Evolutionary conservation across 2,329 filamentous ascomycete genomes (phyloP).

Genomic region (Hysterium pulicare): DNA sequence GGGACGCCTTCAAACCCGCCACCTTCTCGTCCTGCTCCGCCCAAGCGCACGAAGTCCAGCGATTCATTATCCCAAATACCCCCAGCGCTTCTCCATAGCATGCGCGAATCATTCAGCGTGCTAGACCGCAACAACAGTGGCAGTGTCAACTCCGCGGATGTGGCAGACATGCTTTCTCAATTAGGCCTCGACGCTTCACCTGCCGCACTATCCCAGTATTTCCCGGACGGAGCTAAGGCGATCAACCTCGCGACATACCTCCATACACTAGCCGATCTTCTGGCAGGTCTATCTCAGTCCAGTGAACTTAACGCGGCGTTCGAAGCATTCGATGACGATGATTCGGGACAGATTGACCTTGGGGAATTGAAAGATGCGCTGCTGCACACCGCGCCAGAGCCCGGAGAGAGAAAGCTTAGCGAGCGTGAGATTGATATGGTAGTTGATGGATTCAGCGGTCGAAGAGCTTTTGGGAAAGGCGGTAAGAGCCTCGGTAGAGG

Average conservation of each 20-base stretch:
- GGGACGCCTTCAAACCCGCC: conserved; percentile 37
- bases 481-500: conserved; percentile 54
- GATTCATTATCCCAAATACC: conserved; percentile 66
- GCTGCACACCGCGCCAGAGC: conserved; percentile 74
- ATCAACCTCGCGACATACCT: conserved; percentile 84
- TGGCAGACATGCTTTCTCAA: conserved; percentile 82
- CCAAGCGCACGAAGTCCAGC: conserved; percentile 21
- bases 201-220: conserved; percentile 74
- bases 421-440: conserved; percentile 74
- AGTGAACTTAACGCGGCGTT: conserved; percentile 85
- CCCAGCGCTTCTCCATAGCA: conserved; percentile 75
- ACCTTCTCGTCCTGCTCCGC: conserved; percentile 21
- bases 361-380: conserved; percentile 78
- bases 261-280: conserved; percentile 70
- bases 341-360: conserved; percentile 88
- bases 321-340: conserved; percentile 91
- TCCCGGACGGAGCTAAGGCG: conserved; percentile 68
- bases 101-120: conserved; percentile 91
- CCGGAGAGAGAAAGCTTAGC: conserved; percentile 30
- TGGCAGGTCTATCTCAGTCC: conserved; percentile 71
- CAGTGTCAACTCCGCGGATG: conserved; percentile 74
- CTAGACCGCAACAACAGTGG: conserved; percentile 88
- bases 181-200: conserved; percentile 73
- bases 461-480: conserved; percentile 73
- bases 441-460: conserved; percentile 79